Conservation (phyloP, 2,329 filamentous ascomycete species). For the Pseudocercospora cruenta region DNA sequence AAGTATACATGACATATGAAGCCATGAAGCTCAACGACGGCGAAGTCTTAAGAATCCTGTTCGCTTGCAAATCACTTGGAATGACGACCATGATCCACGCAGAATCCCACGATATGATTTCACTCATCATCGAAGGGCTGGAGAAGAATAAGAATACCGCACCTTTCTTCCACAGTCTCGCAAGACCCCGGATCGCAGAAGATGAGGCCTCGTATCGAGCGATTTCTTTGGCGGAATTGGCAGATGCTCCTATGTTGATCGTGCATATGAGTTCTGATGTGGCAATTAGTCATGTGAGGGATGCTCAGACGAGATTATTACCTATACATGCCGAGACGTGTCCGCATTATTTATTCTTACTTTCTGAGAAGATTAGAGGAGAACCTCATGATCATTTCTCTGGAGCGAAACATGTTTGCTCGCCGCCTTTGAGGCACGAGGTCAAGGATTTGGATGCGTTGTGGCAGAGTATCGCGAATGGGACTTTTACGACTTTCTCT, state of each 20-base stretch:
- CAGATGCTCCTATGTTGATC: conserved; percentile 56
- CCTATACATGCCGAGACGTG: conserved; percentile 45
- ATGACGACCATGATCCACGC: conserved; percentile 57
- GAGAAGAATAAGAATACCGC: conserved; percentile 45
- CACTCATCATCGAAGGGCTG: conserved; percentile 47
- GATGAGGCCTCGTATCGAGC: conserved; percentile 56
- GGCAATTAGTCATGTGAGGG: conserved; percentile 39
- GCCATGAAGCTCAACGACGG: conserved; percentile 55
- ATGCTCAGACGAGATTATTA: conserved; percentile 40
- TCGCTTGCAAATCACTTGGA: conserved; percentile 49
- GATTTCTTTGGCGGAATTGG: conserved; percentile 55
- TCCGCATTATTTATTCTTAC: conserved; percentile 43
- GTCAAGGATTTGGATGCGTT: conserved; percentile 39
- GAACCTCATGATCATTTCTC: conserved; percentile 40
- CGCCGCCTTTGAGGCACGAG: conserved; percentile 39
- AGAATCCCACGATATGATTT: conserved; percentile 53
- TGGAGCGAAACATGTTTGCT: conserved; percentile 43
- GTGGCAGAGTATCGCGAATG: conserved; percentile 42
- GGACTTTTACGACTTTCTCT: conserved; percentile 41
- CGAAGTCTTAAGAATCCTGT: conserved; percentile 56
- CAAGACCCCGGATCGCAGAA: conserved; percentile 52
- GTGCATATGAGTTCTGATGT: conserved; percentile 55
- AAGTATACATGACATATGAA: conserved; percentile 60
- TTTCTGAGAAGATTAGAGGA: conserved; percentile 38
- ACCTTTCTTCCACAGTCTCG: conserved; percentile 53